phyloP scores from a whole-genome alignment of 2,329 filamentous ascomycete species.

The Aspergillus aculeatus region DNA sequence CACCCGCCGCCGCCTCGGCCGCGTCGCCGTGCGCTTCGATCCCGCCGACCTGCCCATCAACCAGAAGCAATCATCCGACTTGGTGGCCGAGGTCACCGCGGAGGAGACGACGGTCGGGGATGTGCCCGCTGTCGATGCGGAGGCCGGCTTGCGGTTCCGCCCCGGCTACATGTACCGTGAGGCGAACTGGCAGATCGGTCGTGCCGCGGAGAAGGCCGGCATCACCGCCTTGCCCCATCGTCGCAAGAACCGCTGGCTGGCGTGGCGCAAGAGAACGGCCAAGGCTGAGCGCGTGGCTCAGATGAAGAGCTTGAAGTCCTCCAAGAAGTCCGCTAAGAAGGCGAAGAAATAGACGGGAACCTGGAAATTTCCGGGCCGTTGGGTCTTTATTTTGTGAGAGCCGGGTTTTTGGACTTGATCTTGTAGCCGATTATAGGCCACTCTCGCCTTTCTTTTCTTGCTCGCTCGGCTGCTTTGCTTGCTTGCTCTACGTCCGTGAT shows the following conservation, averaged over 20 bases:
- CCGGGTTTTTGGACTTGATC: background rate
- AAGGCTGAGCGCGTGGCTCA: constrained; percentile 53
- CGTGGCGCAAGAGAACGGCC: constrained; percentile 61
- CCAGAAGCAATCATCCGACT: constrained; percentile 23
- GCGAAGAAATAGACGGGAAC: constrained; percentile 26
- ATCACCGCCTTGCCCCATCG: constrained; percentile 57
- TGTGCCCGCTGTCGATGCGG: constrained; percentile 26
- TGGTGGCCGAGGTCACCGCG: constrained; percentile 24
- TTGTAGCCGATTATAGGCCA: too few species aligned
- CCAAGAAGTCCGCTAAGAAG: constrained; percentile 44
- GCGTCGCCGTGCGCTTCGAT: constrained; percentile 55
- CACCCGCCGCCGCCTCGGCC: constrained; percentile 71
- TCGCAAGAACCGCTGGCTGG: constrained; percentile 60
- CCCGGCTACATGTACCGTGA: constrained; percentile 64
- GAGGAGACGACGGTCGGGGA: constrained; percentile 25
- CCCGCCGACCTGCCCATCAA: constrained; percentile 16
- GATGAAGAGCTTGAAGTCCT: constrained; percentile 54
- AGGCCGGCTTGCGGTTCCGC: constrained; percentile 41
- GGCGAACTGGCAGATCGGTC: constrained; percentile 67
- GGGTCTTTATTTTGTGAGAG: constrained; percentile 3
- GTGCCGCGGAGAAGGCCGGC: constrained; percentile 60
- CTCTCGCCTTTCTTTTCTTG: constrained; percentile 1
- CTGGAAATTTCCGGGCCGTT: background rate
- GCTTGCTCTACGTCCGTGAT: background rate
- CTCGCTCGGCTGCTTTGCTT: background rate